Base-by-base conservation (phyloP, 805 yeast genomes). In the Scheffersomyces lignosus region DNA sequence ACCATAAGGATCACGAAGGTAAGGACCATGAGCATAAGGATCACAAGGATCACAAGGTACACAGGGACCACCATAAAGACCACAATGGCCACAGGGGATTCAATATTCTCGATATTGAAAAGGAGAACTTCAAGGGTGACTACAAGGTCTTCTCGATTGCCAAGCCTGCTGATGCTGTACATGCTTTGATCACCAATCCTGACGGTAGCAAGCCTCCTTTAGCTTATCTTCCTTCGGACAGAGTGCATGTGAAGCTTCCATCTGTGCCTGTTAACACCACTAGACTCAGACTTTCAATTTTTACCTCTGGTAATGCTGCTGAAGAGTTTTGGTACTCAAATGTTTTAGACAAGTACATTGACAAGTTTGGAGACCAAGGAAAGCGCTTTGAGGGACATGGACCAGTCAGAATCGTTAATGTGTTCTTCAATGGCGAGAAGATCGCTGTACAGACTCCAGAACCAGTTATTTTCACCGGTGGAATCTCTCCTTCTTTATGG, bases 321-420 rank as follows among this genome's bases (percentile, higher is more conserved):
- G 96, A 87, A 59, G 96, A 88, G 56, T 84, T 85, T 50, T 87
- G 95, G 95, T 88, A 81, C 58, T 60, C 80, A 3, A 83, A 85
- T 45, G 64, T 70, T 8, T 41, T 82, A 29, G 85, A 80, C 47
- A 53, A 64, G 31, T 71, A 59, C 44, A 60, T 56, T n/a, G 54
- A 65, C 27, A 49, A 50, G n/a, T 78, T 77, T 43, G 52, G 47
- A 2, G 43, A 51, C 1, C 49, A 61, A 15, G 71, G 66, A 32
- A 51, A 49, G 4, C n/a, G n/a, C n/a, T 64, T 75, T 13, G 52
- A 59, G 9, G 85, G 85, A 5, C 83, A 80, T 54, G 93, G 93
- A 0, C 90, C 95, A 1, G 68, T 80, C 32, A 73, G 96, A 38
- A 66, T 79, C 17, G 67, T 86, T 12, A 78, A 82, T 47, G 78